Evolutionary conservation across 257 asterid species (phyloP).

Genomic region (Echites panduratus): DNA sequence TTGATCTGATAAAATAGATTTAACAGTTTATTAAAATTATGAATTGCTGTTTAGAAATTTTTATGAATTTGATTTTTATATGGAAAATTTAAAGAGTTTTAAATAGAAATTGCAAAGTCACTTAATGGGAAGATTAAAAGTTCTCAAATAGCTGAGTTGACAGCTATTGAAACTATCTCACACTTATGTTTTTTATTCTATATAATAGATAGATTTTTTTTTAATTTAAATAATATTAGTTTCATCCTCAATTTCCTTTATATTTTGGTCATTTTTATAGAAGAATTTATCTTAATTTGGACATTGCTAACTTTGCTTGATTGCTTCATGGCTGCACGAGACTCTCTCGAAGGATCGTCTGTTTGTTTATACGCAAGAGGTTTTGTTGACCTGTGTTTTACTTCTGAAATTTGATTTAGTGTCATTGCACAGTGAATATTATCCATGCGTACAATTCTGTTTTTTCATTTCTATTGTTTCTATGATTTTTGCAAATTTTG

Average conservation of each 20-base stretch:
- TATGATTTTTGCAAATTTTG: not conserved
- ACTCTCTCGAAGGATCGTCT: not conserved
- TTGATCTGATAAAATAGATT: too few species aligned
- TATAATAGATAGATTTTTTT: too few species aligned
- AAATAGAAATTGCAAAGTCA: too few species aligned
- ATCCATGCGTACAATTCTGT: not conserved
- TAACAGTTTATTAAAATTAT: too few species aligned
- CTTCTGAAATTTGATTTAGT: not conserved
- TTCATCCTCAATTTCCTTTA: not conserved
- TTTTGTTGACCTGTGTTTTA: not conserved
- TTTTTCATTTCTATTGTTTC: not conserved
- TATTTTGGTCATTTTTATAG: not conserved
- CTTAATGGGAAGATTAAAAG: too few species aligned
- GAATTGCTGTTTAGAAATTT: too few species aligned
- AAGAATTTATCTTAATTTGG: not conserved
- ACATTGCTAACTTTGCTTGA: not conserved
- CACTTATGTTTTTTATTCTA: too few species aligned
- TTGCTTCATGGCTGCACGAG: not conserved
- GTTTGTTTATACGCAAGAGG: not conserved
- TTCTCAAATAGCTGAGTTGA: too few species aligned
- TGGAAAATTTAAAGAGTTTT: too few species aligned
- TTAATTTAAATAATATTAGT: not conserved
- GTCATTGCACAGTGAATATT: not conserved
- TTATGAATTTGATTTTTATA: too few species aligned
- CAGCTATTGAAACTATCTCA: too few species aligned